Base-by-base conservation (phyloP, 1,284 basidiomycete genomes). In the Apiotrichum montevideense region DNA sequence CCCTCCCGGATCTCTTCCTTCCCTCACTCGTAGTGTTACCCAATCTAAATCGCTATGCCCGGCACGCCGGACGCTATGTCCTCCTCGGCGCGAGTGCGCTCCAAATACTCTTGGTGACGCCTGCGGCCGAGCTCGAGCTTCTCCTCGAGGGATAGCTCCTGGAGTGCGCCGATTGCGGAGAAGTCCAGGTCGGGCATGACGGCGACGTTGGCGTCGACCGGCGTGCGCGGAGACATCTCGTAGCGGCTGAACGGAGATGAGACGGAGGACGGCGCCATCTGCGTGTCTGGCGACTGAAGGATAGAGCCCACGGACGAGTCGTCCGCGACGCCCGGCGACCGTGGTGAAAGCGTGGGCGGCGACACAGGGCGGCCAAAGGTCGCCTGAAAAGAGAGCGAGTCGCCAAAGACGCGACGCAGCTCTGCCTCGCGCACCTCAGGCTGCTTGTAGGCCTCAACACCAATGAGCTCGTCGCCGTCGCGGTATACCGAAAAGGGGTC, bases 21-120 rank as follows among this genome's bases (percentile, higher is more conserved):
- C 21, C 21, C 21, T 21, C 21, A 21, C 21, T 21, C 21, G 21
- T 21, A 21, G 21, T 21, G 21, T 21, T 21, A 21, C 21, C 21
- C 21, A 21, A 21, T 21, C 21, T 21, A 21, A 21, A 21, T 21
- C 21, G 50, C 50, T 4, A 51, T 34, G 29, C 50, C 50, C 5
- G 50, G 41, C 14, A 42, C 40, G 4, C 50, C 40, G 15, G 35
- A 14, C 34, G 46, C 46, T n/a, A 39, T 32, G 32, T n/a, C 49
- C 35, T 42, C 48, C 50, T 57, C 59, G 2, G 35, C 51, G 6
- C 58, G 57, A 34, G 56, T 55, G 47, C 58, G 62, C 46, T 59
- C 63, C 21, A 74, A 52, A 62, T 71, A 74, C 46, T 71, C 70
- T 54, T 59, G 55, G 61, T 74, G 71, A 35, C 72, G 58, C 41